Base-by-base conservation (phyloP, 139 green algal genomes). In the Chlamydomonas applanata region DNA sequence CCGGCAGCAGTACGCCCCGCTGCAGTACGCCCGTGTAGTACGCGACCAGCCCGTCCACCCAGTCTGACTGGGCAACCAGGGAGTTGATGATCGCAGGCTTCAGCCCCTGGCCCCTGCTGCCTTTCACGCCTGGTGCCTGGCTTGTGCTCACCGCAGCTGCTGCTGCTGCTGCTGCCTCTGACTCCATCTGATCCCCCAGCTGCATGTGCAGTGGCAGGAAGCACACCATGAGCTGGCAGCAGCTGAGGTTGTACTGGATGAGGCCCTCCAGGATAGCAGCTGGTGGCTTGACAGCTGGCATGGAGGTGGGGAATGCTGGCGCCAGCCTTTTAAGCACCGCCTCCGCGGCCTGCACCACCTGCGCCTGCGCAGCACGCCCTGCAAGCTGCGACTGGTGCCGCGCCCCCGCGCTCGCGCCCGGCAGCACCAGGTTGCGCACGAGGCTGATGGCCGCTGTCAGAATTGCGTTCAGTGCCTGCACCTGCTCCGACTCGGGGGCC, bases 231-330 rank as follows among this genome's bases (percentile, higher is more conserved):
- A 91, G 81, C 80, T 88, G 69, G 5, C 80, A 71, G 68, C 71
- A 80, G 69, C 59, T 49, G 40, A 91, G 59, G 60, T 92, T 92
- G n/a, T 88, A 78, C 29, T 59, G 45, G 45, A 81, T 73, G n/a
- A 92, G 81, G 60, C 69, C 75, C 5, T 88, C 77, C 3, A n/a
- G 33, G 69, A 90, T 46, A 1, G 57, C 27, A 0, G 75, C 13
- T 0, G 67, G 9, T 0, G 73, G 52, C 17, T 57, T 49, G 9
- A 82, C 76, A 0, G 63, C 54, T 0, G 87, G 79, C 32, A 62
- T 40, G 1, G 72, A 60, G 1, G 76, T 71, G 0, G 87, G 87
- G 56, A 92, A 89, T 44, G 71, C 27, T 2, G 76, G 76, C 2
- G 72, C 40, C n/a, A 92, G 53, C 13, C 63, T 54, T 0, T 57